These are phyloP conservation scores for Pelargonium cotyledonis DNA, from an alignment of 441 rosid genomes.

Conservation along the genomic window DNA sequence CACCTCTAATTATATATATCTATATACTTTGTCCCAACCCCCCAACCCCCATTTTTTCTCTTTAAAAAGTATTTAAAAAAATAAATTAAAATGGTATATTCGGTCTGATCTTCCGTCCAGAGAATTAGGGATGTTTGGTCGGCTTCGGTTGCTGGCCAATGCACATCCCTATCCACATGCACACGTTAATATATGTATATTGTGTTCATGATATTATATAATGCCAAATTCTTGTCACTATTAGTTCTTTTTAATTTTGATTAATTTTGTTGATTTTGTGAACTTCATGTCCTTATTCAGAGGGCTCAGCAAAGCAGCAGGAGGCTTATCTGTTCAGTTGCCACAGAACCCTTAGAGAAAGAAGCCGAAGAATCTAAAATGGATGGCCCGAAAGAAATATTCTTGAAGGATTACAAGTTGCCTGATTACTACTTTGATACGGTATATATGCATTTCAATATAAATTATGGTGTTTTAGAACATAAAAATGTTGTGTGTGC, in stretches of 20 bases:
- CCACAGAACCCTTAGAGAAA: slow-evolving; percentile 58
- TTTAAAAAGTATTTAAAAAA: too few relatives aligned
- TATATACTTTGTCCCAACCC: too few relatives aligned
- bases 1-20: too few relatives aligned
- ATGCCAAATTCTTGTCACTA: neutral
- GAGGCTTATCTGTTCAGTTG: slow-evolving; percentile 69
- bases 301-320: slow-evolving; percentile 39
- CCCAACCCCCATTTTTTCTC: too few relatives aligned
- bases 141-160: too few relatives aligned
- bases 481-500: neutral
- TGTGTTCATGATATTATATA: neutral
- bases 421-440: slow-evolving; percentile 90
- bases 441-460: slow-evolving; percentile 31
- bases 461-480: slow-evolving; percentile 1
- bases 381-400: slow-evolving; percentile 82
- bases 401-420: slow-evolving; percentile 81
- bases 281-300: slow-evolving; percentile 25
- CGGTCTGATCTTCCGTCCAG: too few relatives aligned
- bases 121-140: too few relatives aligned
- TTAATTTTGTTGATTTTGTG: neutral
- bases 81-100: too few relatives aligned
- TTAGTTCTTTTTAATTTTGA: slow-evolving; percentile 14
- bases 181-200: neutral
- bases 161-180: neutral
- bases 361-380: slow-evolving; percentile 58